Evolutionary conservation across 2,329 filamentous ascomycete species (phyloP).

Genomic region (Pseudogymnoascus destructans): DNA sequence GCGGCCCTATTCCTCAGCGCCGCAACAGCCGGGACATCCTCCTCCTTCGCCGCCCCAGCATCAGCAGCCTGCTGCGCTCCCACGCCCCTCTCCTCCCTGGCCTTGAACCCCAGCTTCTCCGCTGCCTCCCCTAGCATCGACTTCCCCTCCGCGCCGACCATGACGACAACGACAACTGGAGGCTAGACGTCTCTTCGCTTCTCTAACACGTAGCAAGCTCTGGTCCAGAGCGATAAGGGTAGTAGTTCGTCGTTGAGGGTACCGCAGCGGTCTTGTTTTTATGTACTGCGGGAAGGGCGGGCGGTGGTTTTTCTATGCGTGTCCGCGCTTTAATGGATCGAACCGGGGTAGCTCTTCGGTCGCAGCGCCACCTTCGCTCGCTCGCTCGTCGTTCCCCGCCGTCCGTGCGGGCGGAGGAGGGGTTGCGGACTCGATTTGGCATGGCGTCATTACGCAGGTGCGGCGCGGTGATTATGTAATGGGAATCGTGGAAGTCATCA

Average conservation of each 20-base stretch:
- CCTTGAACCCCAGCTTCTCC: constrained; percentile 20
- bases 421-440: not conserved
- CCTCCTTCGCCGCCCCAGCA: constrained; percentile 11
- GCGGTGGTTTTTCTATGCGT: too few species aligned
- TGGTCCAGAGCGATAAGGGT: not conserved
- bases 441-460: not conserved
- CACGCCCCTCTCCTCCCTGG: not conserved
- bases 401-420: not conserved
- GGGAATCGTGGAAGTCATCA: not conserved
- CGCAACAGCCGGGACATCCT: constrained; percentile 12
- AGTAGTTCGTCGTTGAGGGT: too few species aligned
- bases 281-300: too few species aligned
- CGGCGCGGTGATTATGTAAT: not conserved
- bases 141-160: not conserved
- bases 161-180: not conserved
- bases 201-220: not conserved
- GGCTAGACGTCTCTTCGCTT: not conserved
- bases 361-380: too few species aligned
- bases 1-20: constrained; percentile 40
- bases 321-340: too few species aligned
- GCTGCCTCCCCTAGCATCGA: constrained; percentile 15
- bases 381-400: not conserved
- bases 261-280: too few species aligned
- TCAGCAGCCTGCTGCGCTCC: not conserved
- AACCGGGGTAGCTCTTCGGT: not conserved